phyloP scores from a whole-genome alignment of 192 early-diverging fungal species.

The Chytriomyces sp. region DNA sequence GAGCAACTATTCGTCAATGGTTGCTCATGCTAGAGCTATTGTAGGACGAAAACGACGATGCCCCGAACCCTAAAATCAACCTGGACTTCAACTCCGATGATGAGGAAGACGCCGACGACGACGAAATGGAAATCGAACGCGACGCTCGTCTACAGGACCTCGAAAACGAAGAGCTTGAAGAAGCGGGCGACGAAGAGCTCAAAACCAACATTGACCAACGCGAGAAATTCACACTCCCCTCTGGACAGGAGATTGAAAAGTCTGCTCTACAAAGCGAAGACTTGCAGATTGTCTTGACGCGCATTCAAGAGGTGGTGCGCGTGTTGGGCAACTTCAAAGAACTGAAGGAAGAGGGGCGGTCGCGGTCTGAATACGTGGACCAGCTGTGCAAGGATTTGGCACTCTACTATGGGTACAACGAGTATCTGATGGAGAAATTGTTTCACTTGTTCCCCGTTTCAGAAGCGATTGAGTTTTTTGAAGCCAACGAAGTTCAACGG shows the following conservation, averaged over 20 bases:
- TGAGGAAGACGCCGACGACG: slow-evolving; percentile 52
- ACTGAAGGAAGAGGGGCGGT: slow-evolving; percentile 73
- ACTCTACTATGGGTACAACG: slow-evolving; percentile 93
- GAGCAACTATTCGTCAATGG: background rate
- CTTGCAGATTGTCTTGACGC: slow-evolving; percentile 73
- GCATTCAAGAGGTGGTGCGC: slow-evolving; percentile 89
- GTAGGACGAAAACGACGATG: slow-evolving; percentile 6
- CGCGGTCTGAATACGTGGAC: slow-evolving; percentile 82
- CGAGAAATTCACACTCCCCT: slow-evolving; percentile 69
- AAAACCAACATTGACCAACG: slow-evolving; percentile 76
- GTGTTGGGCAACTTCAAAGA: slow-evolving; percentile 89
- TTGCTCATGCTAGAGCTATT: slow-evolving; percentile 18
- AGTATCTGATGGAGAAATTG: slow-evolving; percentile 87
- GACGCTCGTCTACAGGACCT: slow-evolving; percentile 68
- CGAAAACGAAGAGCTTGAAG: slow-evolving; percentile 67
- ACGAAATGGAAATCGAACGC: slow-evolving; percentile 69
- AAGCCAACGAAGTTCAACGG: slow-evolving; percentile 95
- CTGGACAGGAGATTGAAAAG: slow-evolving; percentile 61
- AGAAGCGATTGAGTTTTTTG: slow-evolving; percentile 95
- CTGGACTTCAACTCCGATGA: slow-evolving; percentile 43
- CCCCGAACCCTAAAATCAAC: slow-evolving; percentile 29
- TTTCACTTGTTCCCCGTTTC: slow-evolving; percentile 88
- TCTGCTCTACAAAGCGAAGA: slow-evolving; percentile 68
- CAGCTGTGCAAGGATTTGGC: slow-evolving; percentile 89
- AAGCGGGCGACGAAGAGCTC: slow-evolving; percentile 69